Conservation (phyloP, 306 rosid genomes). For the Adenanthera pavonina region DNA sequence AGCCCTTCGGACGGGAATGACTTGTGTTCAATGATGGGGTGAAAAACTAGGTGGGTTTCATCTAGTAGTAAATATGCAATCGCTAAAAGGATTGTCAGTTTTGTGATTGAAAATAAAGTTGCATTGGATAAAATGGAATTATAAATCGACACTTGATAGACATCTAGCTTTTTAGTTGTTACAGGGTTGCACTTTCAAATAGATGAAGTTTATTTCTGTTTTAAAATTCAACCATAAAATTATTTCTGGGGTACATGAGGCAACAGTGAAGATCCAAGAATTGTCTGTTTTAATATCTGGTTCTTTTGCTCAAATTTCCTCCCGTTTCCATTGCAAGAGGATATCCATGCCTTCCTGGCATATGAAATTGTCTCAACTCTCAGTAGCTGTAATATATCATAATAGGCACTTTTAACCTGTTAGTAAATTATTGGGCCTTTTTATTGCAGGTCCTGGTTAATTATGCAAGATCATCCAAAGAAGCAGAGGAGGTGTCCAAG, state of each 20-base stretch:
- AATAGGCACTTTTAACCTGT: conserved; percentile 29
- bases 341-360: neutral
- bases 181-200: neutral
- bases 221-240: neutral
- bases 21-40: neutral
- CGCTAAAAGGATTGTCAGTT: neutral
- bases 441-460: conserved; percentile 78
- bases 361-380: neutral
- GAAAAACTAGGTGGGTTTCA: neutral
- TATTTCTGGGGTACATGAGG: conserved; percentile 13
- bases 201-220: neutral
- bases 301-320: neutral
- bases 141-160: neutral
- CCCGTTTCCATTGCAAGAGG: neutral
- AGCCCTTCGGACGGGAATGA: too few species aligned
- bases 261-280: neutral
- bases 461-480: conserved; percentile 93
- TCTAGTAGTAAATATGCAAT: neutral
- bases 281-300: neutral
- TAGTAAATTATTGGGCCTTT: conserved; percentile 23
- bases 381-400: neutral
- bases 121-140: neutral
- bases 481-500: conserved; percentile 91
- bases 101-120: conserved; percentile 11
- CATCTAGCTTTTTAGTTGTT: conserved; percentile 11